phyloP scores from a whole-genome alignment of 108 stramenopile species.

The Mediolabrus comicus region DNA sequence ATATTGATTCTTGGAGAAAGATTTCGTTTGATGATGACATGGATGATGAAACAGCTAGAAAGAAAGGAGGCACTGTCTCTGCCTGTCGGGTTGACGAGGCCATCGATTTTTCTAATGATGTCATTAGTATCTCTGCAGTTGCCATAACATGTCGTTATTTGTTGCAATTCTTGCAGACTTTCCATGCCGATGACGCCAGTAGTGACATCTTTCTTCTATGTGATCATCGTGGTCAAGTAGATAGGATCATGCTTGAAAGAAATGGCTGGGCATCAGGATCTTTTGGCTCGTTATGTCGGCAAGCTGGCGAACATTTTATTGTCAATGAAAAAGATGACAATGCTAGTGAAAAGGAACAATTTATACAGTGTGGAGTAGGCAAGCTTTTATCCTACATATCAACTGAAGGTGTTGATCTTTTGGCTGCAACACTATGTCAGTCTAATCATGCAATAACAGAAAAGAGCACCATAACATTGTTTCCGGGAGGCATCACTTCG shows the following conservation, averaged over 20 bases:
- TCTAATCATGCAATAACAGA: constrained; percentile 25
- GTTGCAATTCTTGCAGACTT: not conserved
- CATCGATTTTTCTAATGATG: not conserved
- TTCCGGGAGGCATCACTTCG: constrained; percentile 26
- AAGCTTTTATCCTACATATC: constrained; percentile 14
- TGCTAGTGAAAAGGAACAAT: not conserved
- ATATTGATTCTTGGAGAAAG: not conserved
- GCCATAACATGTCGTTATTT: constrained; percentile 5
- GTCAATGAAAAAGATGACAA: not conserved
- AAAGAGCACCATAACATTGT: constrained; percentile 22
- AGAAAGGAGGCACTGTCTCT: not conserved
- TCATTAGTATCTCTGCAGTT: not conserved
- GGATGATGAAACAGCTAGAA: not conserved
- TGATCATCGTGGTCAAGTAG: not conserved
- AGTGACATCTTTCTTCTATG: constrained; percentile 5
- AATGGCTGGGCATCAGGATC: constrained; percentile 13
- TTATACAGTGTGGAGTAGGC: not conserved
- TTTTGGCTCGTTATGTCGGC: constrained; percentile 10
- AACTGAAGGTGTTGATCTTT: constrained; percentile 18
- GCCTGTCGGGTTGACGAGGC: not conserved
- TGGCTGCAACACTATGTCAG: constrained; percentile 20
- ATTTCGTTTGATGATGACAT: not conserved
- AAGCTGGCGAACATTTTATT: constrained; percentile 3
- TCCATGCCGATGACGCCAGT: not conserved
- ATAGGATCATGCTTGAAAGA: constrained; percentile 20